Evolutionary conservation across 352 stramenopile genomes (phyloP).

Genomic region (Globisporangium paroecandrum): DNA sequence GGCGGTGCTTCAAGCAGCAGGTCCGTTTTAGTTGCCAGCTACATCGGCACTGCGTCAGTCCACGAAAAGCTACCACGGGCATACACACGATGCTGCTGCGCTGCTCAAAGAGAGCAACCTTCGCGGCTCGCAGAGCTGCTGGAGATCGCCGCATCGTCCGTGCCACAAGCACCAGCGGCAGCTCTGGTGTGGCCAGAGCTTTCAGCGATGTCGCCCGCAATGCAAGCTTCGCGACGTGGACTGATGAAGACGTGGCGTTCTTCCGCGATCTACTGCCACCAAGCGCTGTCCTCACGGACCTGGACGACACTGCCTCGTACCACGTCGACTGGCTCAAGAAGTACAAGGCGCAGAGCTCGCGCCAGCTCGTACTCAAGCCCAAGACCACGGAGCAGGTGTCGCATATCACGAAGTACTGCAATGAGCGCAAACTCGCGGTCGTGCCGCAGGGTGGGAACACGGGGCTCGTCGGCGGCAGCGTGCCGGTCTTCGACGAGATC

Average conservation of each 20-base stretch:
- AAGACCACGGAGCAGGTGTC: slow-evolving; percentile 86
- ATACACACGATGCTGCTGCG: not conserved
- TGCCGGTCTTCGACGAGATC: slow-evolving; percentile 92
- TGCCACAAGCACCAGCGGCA: not conserved
- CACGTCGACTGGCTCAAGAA: slow-evolving; percentile 85
- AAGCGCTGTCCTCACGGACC: slow-evolving; percentile 57
- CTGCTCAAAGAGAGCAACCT: not conserved
- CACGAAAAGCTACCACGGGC: not conserved
- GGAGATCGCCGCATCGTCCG: not conserved
- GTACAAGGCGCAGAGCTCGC: slow-evolving; percentile 50
- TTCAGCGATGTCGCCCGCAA: slow-evolving; percentile 31
- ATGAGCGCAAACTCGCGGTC: slow-evolving; percentile 84
- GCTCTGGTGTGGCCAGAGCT: slow-evolving; percentile 11
- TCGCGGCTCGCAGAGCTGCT: not conserved
- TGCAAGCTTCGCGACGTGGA: slow-evolving; percentile 44
- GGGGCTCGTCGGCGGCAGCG: slow-evolving; percentile 91
- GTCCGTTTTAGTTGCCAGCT: not conserved
- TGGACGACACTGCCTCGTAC: slow-evolving; percentile 65
- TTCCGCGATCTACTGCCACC: slow-evolving; percentile 61
- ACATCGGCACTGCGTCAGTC: not conserved
- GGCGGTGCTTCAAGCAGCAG: not conserved
- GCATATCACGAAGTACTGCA: slow-evolving; percentile 90
- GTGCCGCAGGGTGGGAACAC: slow-evolving; percentile 97
- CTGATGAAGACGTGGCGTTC: slow-evolving; percentile 51
- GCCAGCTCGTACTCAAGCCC: slow-evolving; percentile 78